Percentiles rank a stretch among this genome's conserved stretches.
Conservation (phyloP, 352 stramenopile genomes). For the Thraustochytrium sp. region DNA sequence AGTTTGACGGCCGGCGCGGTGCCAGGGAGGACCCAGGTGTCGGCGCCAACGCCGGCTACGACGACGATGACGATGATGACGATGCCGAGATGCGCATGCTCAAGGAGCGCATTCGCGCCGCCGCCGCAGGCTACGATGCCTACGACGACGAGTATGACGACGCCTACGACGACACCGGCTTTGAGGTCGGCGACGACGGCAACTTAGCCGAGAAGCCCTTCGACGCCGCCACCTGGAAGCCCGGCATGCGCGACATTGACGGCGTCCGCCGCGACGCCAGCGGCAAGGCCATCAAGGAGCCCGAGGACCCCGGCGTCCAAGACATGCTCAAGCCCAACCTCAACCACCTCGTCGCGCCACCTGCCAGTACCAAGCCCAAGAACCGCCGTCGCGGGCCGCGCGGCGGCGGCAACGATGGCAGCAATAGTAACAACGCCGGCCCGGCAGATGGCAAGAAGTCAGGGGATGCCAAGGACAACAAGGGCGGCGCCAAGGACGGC, state of each 20-base stretch:
- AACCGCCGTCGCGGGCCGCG: neutral
- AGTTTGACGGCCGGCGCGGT: neutral
- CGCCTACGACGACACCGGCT: conserved; percentile 33
- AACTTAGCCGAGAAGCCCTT: neutral
- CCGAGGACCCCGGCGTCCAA: neutral
- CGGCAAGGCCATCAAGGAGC: neutral
- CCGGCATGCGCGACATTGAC: conserved; percentile 24
- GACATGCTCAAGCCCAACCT: conserved; percentile 27
- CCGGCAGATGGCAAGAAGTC: neutral
- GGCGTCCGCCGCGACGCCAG: conserved; percentile 4
- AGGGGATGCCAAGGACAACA: neutral
- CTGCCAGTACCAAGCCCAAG: neutral
- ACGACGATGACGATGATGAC: neutral
- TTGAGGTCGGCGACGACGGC: conserved; percentile 29
- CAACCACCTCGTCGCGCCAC: neutral
- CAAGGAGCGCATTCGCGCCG: neutral
- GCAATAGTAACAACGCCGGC: neutral
- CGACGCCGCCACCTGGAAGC: neutral
- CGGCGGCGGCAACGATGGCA: neutral
- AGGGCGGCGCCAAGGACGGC: neutral
- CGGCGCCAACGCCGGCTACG: neutral
- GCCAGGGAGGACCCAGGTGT: neutral
- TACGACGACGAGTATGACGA: conserved; percentile 43
- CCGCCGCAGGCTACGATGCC: conserved; percentile 6
- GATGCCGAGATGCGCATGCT: conserved; percentile 12